Conservation (phyloP, 192 early-diverging fungal species). For the Umbelopsis ramanniana region DNA sequence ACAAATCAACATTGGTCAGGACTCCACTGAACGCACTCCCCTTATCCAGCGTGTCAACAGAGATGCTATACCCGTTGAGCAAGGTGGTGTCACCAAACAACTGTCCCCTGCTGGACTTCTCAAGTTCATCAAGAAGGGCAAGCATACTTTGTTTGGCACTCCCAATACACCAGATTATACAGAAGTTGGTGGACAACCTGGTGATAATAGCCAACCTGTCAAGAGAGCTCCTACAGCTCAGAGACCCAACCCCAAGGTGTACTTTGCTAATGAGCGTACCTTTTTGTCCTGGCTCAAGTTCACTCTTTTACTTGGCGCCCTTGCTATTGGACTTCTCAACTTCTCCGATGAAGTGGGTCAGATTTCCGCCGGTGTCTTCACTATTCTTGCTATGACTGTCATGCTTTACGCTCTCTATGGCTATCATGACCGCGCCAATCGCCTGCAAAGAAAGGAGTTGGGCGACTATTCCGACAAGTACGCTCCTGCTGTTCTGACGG, state of each 20-base stretch:
- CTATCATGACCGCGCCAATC: slow-evolving; percentile 77
- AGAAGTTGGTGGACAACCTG: not conserved
- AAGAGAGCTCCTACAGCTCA: slow-evolving; percentile 54
- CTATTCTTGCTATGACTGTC: slow-evolving; percentile 68
- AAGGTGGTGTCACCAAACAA: slow-evolving; percentile 25
- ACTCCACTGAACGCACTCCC: slow-evolving; percentile 35
- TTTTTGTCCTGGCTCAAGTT: slow-evolving; percentile 90
- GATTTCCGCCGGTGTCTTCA: slow-evolving; percentile 73
- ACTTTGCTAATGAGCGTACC: slow-evolving; percentile 93
- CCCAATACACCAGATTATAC: not conserved
- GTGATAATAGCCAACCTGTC: not conserved
- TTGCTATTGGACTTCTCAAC: slow-evolving; percentile 78
- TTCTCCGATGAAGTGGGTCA: slow-evolving; percentile 77
- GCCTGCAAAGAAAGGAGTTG: slow-evolving; percentile 65
- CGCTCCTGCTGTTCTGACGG: slow-evolving; percentile 73
- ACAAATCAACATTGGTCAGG: not conserved
- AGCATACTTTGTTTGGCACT: slow-evolving; percentile 21
- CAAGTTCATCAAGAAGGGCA: slow-evolving; percentile 38
- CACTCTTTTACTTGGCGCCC: slow-evolving; percentile 68
- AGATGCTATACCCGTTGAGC: not conserved
- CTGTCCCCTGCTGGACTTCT: slow-evolving; percentile 40
- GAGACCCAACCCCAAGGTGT: slow-evolving; percentile 85
- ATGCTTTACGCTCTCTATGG: slow-evolving; percentile 80
- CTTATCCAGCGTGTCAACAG: slow-evolving; percentile 6
- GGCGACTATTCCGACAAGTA: slow-evolving; percentile 80